Evolutionary conservation across 2,329 filamentous ascomycete genomes (phyloP).

Genomic region (Colletotrichum theobromicola): DNA sequence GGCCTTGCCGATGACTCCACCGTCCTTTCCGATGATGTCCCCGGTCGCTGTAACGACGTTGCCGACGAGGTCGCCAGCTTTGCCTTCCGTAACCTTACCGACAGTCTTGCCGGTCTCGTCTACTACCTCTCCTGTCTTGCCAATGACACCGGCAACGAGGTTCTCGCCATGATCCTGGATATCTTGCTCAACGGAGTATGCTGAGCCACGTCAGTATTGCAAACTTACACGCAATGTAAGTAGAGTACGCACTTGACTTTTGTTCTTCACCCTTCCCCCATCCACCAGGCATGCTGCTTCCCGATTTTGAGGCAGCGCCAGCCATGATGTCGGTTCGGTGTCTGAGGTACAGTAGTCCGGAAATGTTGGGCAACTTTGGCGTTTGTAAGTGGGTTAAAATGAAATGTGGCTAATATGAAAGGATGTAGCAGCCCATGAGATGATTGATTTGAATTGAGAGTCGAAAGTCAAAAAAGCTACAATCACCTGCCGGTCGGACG

Average conservation of each 20-base stretch:
- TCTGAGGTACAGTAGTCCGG: neutral
- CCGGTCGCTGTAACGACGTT: conserved; percentile 41
- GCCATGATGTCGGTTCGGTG: conserved; percentile 7
- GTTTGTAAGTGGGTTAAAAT: neutral
- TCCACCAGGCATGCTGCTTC: conserved; percentile 28
- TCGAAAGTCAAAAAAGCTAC: neutral
- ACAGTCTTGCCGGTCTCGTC: conserved; percentile 48
- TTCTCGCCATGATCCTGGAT: conserved; percentile 32
- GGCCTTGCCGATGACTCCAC: conserved; percentile 48
- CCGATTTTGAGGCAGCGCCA: conserved; percentile 19
- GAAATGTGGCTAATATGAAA: conserved; percentile 7
- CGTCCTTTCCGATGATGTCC: conserved; percentile 38
- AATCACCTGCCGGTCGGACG: neutral
- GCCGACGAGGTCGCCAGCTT: conserved; percentile 45
- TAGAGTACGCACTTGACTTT: conserved; percentile 33
- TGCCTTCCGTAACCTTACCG: conserved; percentile 45
- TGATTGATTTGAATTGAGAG: conserved; percentile 17
- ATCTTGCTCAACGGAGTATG: conserved; percentile 19
- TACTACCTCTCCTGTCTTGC: conserved; percentile 49
- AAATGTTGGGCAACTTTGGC: conserved; percentile 21
- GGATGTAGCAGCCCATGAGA: conserved; percentile 7
- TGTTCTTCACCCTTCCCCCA: conserved; percentile 35
- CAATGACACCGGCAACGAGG: conserved; percentile 46
- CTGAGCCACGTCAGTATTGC: neutral
- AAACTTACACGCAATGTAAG: neutral